Base-by-base conservation (phyloP, 352 stramenopile genomes). In the Phytophthora chlamydospora region DNA sequence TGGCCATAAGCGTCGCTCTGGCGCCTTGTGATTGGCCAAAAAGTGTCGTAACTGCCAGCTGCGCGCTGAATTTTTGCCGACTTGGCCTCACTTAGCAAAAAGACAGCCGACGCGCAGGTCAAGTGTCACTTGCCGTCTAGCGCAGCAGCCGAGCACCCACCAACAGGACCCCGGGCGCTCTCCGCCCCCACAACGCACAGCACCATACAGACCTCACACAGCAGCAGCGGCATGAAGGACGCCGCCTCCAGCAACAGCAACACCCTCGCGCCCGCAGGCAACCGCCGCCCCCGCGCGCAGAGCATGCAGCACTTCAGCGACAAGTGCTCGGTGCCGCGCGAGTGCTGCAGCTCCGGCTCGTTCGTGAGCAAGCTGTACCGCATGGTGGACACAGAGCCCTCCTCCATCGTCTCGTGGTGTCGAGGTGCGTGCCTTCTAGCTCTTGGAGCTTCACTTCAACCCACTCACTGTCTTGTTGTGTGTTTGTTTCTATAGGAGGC, bases 331-430 rank as follows among this genome's bases (percentile, higher is more conserved):
- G 33, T 75, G 2, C 56, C 63, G 0, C 54, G 77, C 60, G 77
- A 86, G 46, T 86, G 77, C 56, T 84, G 66, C 61, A 83, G 66
- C 27, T 92, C 83, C 3, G 85, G 85, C 17, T 92, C 82, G 11
- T 95, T 95, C 64, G 85, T 95, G 36, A 93, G 80, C 62, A 95
- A 95, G 70, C 59, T 95, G 21, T 95, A 80, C 66, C 79, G 83
- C 52, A 95, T 95, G 85, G 82, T 95, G 21, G 85, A 95, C 68
- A 77, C 83, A 19, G 85, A 95, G 52, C 85, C 83, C 0, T 80
- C 83, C 36, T 78, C 78, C 10, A 92, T 95, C 53, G 85, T 95
- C 14, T 89, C 85, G 10, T 95, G 85, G 85, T 93, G 88, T 62
- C 78, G 81, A 62, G 77, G 75, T 83, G 41, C 34, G 64, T 59